phyloP scores from a whole-genome alignment of 441 rosid species.

The Daphne laureola region DNA sequence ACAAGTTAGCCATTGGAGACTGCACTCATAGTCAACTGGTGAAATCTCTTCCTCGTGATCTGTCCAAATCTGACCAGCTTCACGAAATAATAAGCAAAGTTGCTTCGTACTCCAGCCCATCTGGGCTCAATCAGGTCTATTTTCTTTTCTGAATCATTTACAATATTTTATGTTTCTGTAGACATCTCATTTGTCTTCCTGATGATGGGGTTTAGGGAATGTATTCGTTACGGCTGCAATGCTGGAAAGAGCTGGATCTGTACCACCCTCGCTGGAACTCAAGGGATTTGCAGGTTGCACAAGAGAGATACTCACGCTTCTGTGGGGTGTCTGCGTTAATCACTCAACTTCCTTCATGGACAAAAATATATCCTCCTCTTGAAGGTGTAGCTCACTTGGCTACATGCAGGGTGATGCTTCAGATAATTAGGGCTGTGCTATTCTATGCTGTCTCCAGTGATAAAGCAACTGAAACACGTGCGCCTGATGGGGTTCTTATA shows the following conservation, averaged over 20 bases:
- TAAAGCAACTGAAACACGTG: conserved; percentile 56
- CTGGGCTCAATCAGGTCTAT: conserved; percentile 89
- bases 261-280: conserved; percentile 93
- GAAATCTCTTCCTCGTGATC: conserved; percentile 80
- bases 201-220: conserved; percentile 49
- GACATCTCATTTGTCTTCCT: conserved; percentile 10
- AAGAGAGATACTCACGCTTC: conserved; percentile 83
- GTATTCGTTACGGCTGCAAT: conserved; percentile 69
- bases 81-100: conserved; percentile 74
- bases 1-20: conserved; percentile 83
- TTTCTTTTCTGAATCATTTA: conserved; percentile 19
- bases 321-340: conserved; percentile 71
- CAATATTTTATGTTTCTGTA: conserved; percentile 14
- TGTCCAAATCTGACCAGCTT: conserved; percentile 69
- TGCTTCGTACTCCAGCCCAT: conserved; percentile 75
- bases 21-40: conserved; percentile 90
- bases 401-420: conserved; percentile 63
- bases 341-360: conserved; percentile 88
- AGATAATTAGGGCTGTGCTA: conserved; percentile 64
- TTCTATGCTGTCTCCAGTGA: conserved; percentile 74
- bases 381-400: conserved; percentile 64
- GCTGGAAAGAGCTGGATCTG: conserved; percentile 94
- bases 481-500: conserved; percentile 71
- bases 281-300: conserved; percentile 90
- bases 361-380: conserved; percentile 70